Evolutionary conservation across 495 filamentous ascomycete species (phyloP), one percentile per base, ranked within the genome.

Genomic region (Penicillium cinerascens): DNA sequence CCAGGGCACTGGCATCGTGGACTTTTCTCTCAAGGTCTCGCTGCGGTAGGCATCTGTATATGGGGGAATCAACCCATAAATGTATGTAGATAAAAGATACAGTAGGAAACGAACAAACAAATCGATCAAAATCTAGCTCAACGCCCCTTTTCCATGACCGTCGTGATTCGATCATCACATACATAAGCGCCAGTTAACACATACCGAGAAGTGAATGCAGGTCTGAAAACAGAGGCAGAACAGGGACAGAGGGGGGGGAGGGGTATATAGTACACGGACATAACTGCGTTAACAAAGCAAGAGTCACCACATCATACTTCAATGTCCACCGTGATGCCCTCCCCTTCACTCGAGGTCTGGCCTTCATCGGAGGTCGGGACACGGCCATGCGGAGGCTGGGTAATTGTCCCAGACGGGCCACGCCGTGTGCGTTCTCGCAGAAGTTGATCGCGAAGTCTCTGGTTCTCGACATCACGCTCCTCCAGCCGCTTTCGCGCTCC

Each of bases 21-120:
- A 98, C 65, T 97, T 96, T 65, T 96, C 92, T 6, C 78, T 98
- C 38, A 98, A 98, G 79, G 90, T 98, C 47, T 75, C 71, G 16
- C 47, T 75, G 58, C 65, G 68, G 42, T 71, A 58, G 50, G 13
- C 37, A 16, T 43, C 44, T 61, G 46, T 55, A 47, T 54, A 29
- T 42, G 41, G 22, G 9, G 21, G 36, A 27, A n/a, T n/a, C n/a
- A n/a, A 40, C 37, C 29, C 2, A 39, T 42, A 36, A 45, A 51
- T 56, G 36, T 41, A 57, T 46, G 43, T 53, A 20, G 41, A 44
- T 47, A 56, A 49, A 33, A 50, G 38, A 47, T 56, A 63, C 56
- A 60, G 33, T 35, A 49, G 42, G n/a, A 56, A 58, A 42, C 42
- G 40, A 52, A 37, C 1, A 49, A 39, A 49, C 4, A 51, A 20